Conservation (phyloP, 495 filamentous ascomycete genomes). For the Chlorociboria aeruginascens region DNA sequence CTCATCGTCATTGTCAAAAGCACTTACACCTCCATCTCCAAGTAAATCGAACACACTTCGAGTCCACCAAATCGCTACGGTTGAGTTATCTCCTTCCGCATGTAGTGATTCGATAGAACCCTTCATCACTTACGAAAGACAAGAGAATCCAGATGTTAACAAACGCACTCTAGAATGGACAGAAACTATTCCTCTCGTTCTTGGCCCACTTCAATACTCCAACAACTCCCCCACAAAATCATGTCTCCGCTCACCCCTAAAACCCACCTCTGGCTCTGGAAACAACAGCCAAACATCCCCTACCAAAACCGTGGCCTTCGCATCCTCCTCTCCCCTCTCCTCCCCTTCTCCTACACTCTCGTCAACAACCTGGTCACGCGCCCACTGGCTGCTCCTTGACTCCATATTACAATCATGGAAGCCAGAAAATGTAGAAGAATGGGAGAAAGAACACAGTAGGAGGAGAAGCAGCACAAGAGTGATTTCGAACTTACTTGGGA, state of each 20-base stretch:
- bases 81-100: background rate
- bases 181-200: background rate
- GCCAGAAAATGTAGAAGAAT: conserved; percentile 3
- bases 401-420: conserved; percentile 13
- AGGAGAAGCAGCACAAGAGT: conserved; percentile 17
- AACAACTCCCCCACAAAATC: conserved; percentile 36
- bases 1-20: conserved; percentile 4
- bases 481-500: conserved; percentile 16
- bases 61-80: background rate
- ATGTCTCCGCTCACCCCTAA: conserved; percentile 37
- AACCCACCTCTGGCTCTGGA: conserved; percentile 14
- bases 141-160: conserved; percentile 7
- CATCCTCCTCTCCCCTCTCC: conserved; percentile 17
- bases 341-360: conserved; percentile 11
- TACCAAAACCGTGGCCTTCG: conserved; percentile 16
- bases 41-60: conserved; percentile 4
- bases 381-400: conserved; percentile 18
- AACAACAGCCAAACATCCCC: background rate
- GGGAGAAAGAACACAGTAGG: background rate
- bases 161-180: conserved; percentile 14
- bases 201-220: background rate
- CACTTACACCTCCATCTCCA: conserved; percentile 5
- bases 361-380: conserved; percentile 17
- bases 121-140: conserved; percentile 3
- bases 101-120: background rate